A percentile compares a stretch with the other conserved stretches of the same genome.
Conservation (phyloP, 2,329 filamentous ascomycete species). For the Colletotrichum sp. region DNA sequence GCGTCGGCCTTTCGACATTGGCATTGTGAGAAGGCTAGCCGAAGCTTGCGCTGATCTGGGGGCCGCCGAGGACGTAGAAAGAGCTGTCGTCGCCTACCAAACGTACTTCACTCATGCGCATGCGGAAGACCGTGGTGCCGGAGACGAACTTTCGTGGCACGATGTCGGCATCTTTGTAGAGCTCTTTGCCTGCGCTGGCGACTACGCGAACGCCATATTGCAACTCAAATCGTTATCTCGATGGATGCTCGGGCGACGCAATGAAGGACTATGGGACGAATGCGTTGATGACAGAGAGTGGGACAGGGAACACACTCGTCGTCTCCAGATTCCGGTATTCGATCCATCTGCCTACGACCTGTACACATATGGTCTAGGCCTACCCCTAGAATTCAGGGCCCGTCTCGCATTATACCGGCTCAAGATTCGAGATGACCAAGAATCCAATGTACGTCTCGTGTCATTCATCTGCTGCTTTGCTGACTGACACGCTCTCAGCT, state of each 20-base stretch:
- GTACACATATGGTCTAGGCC: conserved; percentile 70
- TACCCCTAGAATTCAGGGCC: conserved; percentile 83
- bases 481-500: conserved; percentile 41
- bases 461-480: neutral
- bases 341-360: conserved; percentile 55
- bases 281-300: conserved; percentile 86
- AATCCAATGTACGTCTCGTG: conserved; percentile 70
- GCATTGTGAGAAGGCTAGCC: conserved; percentile 59
- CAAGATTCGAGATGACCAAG: conserved; percentile 68
- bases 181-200: conserved; percentile 70
- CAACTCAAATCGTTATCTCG: conserved; percentile 76
- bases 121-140: conserved; percentile 30
- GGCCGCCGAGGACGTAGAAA: conserved; percentile 44
- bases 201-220: conserved; percentile 69
- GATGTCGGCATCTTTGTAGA: conserved; percentile 88
- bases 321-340: conserved; percentile 67
- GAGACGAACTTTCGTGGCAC: conserved; percentile 68
- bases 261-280: conserved; percentile 77
- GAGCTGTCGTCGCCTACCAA: conserved; percentile 55
- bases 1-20: conserved; percentile 57
- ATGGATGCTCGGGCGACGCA: conserved; percentile 79
- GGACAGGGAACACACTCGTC: conserved; percentile 76
- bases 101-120: conserved; percentile 48
- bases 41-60: conserved; percentile 61
- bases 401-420: conserved; percentile 87